phyloP scores from a whole-genome alignment of 2,329 filamentous ascomycete species.

The Fusarium irregulare region DNA sequence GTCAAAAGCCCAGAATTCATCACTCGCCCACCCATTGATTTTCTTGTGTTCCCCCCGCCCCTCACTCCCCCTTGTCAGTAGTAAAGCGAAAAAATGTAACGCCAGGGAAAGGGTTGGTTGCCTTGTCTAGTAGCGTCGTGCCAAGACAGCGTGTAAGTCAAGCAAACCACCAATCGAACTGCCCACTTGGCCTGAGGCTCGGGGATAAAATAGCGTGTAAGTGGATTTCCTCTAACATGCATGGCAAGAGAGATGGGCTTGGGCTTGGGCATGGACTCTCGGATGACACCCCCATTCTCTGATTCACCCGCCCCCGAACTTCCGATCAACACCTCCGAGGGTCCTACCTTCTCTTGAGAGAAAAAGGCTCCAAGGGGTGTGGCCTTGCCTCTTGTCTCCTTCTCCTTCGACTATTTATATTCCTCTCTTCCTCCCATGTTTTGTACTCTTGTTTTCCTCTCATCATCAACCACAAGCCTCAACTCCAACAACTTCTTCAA shows the following conservation, averaged over 20 bases:
- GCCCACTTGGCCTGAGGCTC: slow-evolving; percentile 24
- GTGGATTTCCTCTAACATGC: not conserved
- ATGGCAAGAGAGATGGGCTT: not conserved
- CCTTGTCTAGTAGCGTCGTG: slow-evolving; percentile 14
- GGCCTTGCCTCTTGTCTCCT: slow-evolving; percentile 4
- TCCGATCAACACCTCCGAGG: slow-evolving; percentile 32
- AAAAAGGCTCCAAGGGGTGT: not conserved
- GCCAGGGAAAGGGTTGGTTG: slow-evolving; percentile 24
- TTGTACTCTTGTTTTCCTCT: not conserved
- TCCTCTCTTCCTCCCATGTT: slow-evolving; percentile 25
- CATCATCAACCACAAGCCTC: not conserved
- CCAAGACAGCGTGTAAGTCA: slow-evolving; percentile 33
- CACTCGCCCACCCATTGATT: slow-evolving; percentile 18
- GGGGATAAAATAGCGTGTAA: not conserved
- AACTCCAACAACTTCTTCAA: slow-evolving; percentile 5
- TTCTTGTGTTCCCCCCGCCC: not conserved
- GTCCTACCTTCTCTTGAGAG: not conserved
- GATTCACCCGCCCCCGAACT: slow-evolving; percentile 4
- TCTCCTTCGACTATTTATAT: slow-evolving; percentile 38
- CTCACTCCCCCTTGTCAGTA: not conserved
- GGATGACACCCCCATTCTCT: slow-evolving; percentile 13
- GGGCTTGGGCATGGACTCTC: not conserved
- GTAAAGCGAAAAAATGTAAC: slow-evolving; percentile 7
- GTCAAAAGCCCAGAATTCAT: slow-evolving; percentile 23
- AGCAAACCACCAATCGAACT: not conserved